These are phyloP conservation scores for Epicoccum sorghinum DNA, from an alignment of 2,329 filamentous ascomycete species.

Conservation along the genomic window DNA sequence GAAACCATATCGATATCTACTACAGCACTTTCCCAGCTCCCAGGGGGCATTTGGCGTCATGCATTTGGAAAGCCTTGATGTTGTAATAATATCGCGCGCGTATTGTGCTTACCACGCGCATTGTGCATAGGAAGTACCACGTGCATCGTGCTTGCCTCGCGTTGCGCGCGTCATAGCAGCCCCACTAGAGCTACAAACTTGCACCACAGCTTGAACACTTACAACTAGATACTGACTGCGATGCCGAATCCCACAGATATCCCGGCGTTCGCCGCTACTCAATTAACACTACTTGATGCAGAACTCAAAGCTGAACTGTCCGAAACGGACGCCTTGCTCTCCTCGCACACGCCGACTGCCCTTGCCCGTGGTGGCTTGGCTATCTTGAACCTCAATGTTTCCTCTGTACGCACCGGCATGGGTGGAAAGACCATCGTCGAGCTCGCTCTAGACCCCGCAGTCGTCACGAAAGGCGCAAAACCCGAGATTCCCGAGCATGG, in stretches of 20 bases:
- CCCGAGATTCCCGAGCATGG: slow-evolving; percentile 75
- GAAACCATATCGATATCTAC: neutral
- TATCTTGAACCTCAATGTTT: slow-evolving; percentile 74
- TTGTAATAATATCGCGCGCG: too few relatives aligned
- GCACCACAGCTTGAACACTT: neutral
- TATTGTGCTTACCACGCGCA: too few relatives aligned
- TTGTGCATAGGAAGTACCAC: too few relatives aligned
- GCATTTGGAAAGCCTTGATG: too few relatives aligned
- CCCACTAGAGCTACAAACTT: slow-evolving; percentile 13
- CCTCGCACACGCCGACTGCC: slow-evolving; percentile 69
- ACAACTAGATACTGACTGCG: neutral
- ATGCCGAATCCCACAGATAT: slow-evolving; percentile 58
- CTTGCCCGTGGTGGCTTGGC: slow-evolving; percentile 81
- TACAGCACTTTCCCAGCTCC: neutral
- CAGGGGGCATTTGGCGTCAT: too few relatives aligned
- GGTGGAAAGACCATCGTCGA: slow-evolving; percentile 92
- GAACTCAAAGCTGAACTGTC: slow-evolving; percentile 76
- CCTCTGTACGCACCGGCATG: slow-evolving; percentile 82
- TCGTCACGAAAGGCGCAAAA: slow-evolving; percentile 52
- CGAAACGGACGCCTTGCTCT: slow-evolving; percentile 71
- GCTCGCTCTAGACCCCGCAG: slow-evolving; percentile 74
- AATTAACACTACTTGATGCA: slow-evolving; percentile 71
- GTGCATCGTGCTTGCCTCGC: neutral
- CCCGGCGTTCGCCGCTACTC: slow-evolving; percentile 70
- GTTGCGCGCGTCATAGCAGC: slow-evolving; percentile 13